Base-by-base conservation (phyloP, 1,284 basidiomycete genomes). In the Pyrrhoderma lamaoense region DNA sequence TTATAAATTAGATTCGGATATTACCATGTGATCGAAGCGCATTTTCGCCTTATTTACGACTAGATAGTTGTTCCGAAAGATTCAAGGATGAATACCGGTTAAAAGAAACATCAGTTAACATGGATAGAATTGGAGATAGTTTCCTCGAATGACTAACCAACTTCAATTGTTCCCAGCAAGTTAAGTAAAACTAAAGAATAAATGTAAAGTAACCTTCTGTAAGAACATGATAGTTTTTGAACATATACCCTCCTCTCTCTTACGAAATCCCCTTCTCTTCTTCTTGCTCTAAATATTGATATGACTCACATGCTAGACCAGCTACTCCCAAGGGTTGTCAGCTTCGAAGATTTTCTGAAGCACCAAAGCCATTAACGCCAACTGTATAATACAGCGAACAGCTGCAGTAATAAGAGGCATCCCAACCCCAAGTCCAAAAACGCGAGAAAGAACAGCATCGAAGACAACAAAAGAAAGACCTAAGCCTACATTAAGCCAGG, bases 301-400 rank as follows among this genome's bases (percentile, higher is more conserved):
- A n/a, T n/a, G n/a, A 74, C 82, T 63, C 64, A 86, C 85, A 70
- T 14, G 79, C 80, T 49, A 92, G 87, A 1, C 76, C 80, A 2
- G 77, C 78, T 0, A 92, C 86, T 4, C 77, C 78, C 79, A 89
- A 3, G 82, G 75, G 59, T 83, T 82, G 42, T 86, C 71, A 2
- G 82, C 78, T 55, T 82, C 80, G 59, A 93, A 91, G 1, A 92
- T 84, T 35, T 74, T 74, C 57, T 85, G 79, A 31, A 93, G 67
- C 2, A 92, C 62, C 22, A 81, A 67, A 0, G 79, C 85, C 57
- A 92, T 84, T 9, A 89, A 64, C 13, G 77, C 77, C 23, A 93
- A 77, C 67, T 93, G 90, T 11, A 84, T 64, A 16, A 89, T 69
- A 62, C 90, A 93, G 65, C 90, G 70, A 25, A 80, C 51, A 0